Percentiles rank a stretch among this genome's conserved stretches.
These are phyloP conservation scores for Aspergillus neotritici DNA, from an alignment of 2,329 filamentous ascomycete species.

Conservation along the genomic window DNA sequence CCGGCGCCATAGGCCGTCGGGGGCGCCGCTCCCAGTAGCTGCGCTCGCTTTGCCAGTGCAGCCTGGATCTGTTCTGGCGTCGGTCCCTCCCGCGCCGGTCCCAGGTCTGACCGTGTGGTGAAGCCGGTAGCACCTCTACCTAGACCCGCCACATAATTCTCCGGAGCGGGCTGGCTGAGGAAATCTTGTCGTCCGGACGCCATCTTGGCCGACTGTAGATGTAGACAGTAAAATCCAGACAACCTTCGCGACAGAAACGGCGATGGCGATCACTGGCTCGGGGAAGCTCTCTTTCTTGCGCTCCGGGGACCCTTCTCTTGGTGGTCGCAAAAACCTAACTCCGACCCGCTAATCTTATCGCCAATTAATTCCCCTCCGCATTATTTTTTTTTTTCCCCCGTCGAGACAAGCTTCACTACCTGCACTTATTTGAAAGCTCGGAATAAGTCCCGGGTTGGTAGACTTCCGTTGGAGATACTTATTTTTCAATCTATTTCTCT, in stretches of 20 bases:
- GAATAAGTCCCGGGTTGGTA: no score
- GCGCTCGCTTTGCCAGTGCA: conserved; percentile 87
- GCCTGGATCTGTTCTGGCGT: conserved; percentile 98
- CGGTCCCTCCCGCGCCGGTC: conserved; percentile 88
- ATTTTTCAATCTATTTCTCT: background rate
- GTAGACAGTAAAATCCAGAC: background rate
- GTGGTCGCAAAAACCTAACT: conserved; percentile 11
- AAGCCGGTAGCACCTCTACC: conserved; percentile 97
- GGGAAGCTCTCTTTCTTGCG: no score
- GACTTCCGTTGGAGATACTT: no score
- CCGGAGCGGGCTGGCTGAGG: conserved; percentile 74
- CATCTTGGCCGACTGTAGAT: conserved; percentile 40
- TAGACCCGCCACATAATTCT: conserved; percentile 91
- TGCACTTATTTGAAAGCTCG: background rate
- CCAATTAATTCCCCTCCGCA: conserved; percentile 12
- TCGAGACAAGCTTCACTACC: background rate
- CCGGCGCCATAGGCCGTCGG: conserved; percentile 69
- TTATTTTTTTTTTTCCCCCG: conserved; percentile 7
- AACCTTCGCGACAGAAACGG: no score
- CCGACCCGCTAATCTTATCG: conserved; percentile 20
- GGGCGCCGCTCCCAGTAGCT: conserved; percentile 67
- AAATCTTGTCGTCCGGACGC: conserved; percentile 70
- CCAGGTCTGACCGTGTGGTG: conserved; percentile 92
- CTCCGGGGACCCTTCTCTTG: no score
- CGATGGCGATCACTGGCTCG: no score